Conservation (phyloP, 345 rosid genomes). For the Brassica nigra region DNA sequence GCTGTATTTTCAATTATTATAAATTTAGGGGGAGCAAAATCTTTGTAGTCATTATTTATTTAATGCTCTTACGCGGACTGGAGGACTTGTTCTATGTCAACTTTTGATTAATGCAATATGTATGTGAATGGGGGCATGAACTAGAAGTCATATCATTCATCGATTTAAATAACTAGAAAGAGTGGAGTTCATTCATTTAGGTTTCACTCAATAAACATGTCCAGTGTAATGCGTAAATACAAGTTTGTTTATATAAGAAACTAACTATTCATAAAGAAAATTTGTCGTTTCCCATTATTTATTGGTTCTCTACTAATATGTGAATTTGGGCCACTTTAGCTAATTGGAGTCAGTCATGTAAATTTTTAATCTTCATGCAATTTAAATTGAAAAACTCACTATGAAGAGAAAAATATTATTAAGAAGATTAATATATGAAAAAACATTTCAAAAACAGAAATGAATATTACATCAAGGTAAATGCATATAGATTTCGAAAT, state of each 20-base stretch:
- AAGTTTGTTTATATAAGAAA: neutral
- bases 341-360: neutral
- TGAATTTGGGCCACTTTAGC: neutral
- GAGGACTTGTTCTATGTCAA: slow-evolving; percentile 27
- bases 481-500: neutral
- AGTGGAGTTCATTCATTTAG: slow-evolving; percentile 19
- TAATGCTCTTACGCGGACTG: slow-evolving; percentile 34
- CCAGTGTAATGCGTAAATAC: neutral
- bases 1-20: slow-evolving; percentile 24
- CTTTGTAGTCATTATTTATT: neutral
- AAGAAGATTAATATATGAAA: neutral
- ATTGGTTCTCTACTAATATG: neutral
- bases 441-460: neutral
- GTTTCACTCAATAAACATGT: slow-evolving; percentile 14
- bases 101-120: neutral
- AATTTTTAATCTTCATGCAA: neutral
- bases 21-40: neutral
- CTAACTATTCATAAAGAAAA: neutral
- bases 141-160: neutral
- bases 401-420: neutral
- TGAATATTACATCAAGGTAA: neutral
- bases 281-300: neutral
- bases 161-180: slow-evolving; percentile 16
- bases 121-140: slow-evolving; percentile 1
- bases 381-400: neutral